Evolutionary conservation across 805 yeast species (phyloP), one percentile per base, ranked within the genome.

Genomic region (Suhomyces vadensis): DNA sequence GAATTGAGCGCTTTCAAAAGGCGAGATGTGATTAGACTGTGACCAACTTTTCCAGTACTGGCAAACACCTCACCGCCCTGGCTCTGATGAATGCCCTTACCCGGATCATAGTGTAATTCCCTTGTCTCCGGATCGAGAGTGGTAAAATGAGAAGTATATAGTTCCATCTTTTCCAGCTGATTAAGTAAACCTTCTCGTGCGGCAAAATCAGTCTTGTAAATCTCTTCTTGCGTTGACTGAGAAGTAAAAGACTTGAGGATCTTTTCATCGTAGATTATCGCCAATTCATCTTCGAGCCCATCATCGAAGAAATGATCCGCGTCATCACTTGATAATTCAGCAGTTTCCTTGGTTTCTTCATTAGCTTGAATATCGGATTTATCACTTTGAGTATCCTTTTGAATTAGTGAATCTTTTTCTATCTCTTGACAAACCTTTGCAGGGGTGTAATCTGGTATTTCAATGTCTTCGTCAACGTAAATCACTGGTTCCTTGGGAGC

Each of bases 151-250:
- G 65, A 61, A 24, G 74, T 62, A 53, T 71, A 74, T 17, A 77
- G 65, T 23, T 72, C 74, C 35, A 58, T 51, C 41, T 62, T 62
- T 39, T 76, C 66, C 6, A 60, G 58, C 3, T 67, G 56, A 2
- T 62, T 58, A 38, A 77, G 61, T n/a, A 67, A 58, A 0, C 81
- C 82, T 13, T 67, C 77, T 4, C 49, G 46, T 0, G 52, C 46
- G 8, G 44, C 43, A 44, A 67, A 65, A 6, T 37, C 19, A 39
- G 47, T 52, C 10, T 54, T 39, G 44, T 49, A 63, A 0, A 60
- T 24, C 4, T 46, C 48, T 24, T 64, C 67, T 5, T 41, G 29
- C 10, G n/a, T 35, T n/a, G 26, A 20, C 11, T 13, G 21, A 20
- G 22, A 13, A 26, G 17, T 29, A 23, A 14, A 26, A 6, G 37